Evolutionary conservation across 805 yeast species (phyloP), one percentile per base, ranked within the genome.

Genomic region (Yamadazyma takamatsuzukensis): DNA sequence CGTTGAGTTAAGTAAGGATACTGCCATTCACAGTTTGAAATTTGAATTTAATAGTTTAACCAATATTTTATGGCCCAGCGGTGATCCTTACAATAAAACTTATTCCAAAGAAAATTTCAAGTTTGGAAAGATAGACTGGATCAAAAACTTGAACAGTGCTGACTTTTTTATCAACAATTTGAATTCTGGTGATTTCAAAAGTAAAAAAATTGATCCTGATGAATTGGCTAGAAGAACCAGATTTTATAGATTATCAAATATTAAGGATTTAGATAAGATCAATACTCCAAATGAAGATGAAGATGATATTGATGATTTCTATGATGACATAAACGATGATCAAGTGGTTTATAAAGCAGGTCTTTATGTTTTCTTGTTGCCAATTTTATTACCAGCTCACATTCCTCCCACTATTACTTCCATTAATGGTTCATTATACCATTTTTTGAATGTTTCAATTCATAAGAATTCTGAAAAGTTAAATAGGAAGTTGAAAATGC

Each of bases 341-440:
- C 33, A 27, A n/a, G 43, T 39, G 5, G 40, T 48, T 11, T 63
- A 59, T 41, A 71, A 71, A 41, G 76, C 89, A 1, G 94, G 94
- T 15, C 73, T 79, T 43, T 83, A 83, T 48, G 71, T 83, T 2
- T 83, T 80, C 47, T 51, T 80, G 13, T 52, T 83, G 5, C 90
- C 93, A 0, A 60, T 78, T 0, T 54, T 75, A 5, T 70, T 81
- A 32, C 82, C 86, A 0, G 65, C 74, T 16, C 70, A 68, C 35
- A 71, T 80, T 2, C 84, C 90, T 0, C 85, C 83, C 31, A 55
- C 84, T 0, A 62, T 78, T 10, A 50, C 56, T 5, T 69, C 82
- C 1, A 67, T 77, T 7, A 62, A 72, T 38, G 77, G 82, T 1
- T 48, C 67, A 4, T 55, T 78, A 7, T 39, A 44, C 1, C 83